Base-by-base conservation (phyloP, 441 rosid genomes). In the Euphorbia schlechtendalii region DNA sequence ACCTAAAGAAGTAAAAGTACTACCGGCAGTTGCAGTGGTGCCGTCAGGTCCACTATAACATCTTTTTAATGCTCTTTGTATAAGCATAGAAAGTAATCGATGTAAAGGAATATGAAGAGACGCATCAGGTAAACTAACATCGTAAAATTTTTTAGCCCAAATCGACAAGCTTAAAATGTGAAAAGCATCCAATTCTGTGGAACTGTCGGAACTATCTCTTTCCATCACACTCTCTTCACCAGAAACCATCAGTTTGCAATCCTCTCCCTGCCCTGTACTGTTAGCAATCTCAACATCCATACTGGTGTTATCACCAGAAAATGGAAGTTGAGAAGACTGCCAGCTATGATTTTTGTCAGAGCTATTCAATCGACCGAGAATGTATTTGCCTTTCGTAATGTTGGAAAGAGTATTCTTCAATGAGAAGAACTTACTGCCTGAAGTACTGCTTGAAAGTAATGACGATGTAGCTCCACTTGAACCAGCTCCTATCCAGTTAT, bases 71-170 rank as follows among this genome's bases (percentile, higher is more conserved):
- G 90, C 85, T 75, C 74, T 92, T 73, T 92, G 86, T 66, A 95
- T 59, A 69, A 89, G 90, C 82, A 86, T 72, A 15, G 98, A 83
- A 62, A 95, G 86, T 36, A 95, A 80, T 21, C 95, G 83, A 73
- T 95, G 97, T 36, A 95, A 75, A 3, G 98, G 96, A 65, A 89
- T 83, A 78, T 89, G 97, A 76, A 89, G 80, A 54, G 97, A 95
- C 78, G 88, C 69, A 64, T 86, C 85, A 75, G 88, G 87, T 25
- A 80, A 83, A 78, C 98, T 92, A 62, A 95, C 95, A 82, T 95
- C 96, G 77, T 77, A 92, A 30, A 52, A 52, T 45, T 88, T 80
- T 41, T 77, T 78, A 36, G 96, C 95, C 97, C 98, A 95, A 63
- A 82, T 79, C 57, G 77, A 71, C 65, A 82, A 79, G 78, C 86